phyloP scores from a whole-genome alignment of 2,329 filamentous ascomycete species.

The Pseudopyricularia cyperi region DNA sequence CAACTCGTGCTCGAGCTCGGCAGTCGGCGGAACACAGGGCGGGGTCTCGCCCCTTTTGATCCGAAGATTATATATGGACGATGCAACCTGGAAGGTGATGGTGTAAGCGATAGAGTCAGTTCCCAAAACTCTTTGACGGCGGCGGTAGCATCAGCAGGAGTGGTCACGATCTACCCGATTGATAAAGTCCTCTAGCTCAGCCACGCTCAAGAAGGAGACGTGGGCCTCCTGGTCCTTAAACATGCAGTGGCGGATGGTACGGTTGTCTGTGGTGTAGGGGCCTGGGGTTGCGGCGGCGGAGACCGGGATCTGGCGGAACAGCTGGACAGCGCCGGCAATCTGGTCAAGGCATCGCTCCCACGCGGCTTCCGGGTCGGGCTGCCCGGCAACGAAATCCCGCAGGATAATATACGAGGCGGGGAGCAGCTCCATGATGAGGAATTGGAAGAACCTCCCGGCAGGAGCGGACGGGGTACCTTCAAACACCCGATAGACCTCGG shows the following conservation, averaged over 20 bases:
- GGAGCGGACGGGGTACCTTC: background rate
- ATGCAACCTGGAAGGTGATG: background rate
- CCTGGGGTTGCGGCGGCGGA: background rate
- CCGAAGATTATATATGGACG: no score
- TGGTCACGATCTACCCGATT: background rate
- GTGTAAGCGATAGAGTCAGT: background rate
- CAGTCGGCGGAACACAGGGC: background rate
- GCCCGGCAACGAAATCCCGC: background rate
- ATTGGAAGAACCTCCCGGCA: background rate
- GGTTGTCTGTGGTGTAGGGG: background rate
- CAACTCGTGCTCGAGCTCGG: background rate
- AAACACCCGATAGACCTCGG: background rate
- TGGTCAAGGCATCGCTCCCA: background rate
- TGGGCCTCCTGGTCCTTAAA: background rate
- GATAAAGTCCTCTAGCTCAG: background rate
- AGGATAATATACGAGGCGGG: background rate
- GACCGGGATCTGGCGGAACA: background rate
- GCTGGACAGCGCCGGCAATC: background rate
- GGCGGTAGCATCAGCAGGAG: background rate
- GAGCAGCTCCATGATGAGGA: background rate
- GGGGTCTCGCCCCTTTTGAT: background rate
- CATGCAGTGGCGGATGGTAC: background rate
- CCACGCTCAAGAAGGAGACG: background rate
- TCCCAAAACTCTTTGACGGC: background rate
- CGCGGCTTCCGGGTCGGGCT: background rate